Percentiles rank a stretch among this genome's conserved stretches.
These are phyloP conservation scores for Solanum tarijense DNA, from an alignment of 257 asterid species.

Conservation along the genomic window DNA sequence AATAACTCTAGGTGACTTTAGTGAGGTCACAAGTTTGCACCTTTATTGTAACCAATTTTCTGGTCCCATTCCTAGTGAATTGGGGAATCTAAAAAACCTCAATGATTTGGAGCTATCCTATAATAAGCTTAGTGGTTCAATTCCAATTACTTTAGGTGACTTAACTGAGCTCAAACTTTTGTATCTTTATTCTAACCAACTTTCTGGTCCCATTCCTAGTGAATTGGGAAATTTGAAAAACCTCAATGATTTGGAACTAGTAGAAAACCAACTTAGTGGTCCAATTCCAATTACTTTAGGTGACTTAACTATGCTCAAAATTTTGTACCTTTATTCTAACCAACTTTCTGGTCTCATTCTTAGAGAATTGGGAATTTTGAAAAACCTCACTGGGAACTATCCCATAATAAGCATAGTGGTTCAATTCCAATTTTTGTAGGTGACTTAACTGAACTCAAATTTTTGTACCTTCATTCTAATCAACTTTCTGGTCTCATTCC, in stretches of 20 bases:
- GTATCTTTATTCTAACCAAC: not conserved
- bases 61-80: not conserved
- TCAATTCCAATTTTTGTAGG: too few relatives aligned
- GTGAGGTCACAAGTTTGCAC: too few relatives aligned
- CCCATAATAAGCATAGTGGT: too few relatives aligned
- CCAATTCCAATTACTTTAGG: not conserved
- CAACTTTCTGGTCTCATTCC: too few relatives aligned
- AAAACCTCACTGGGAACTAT: not conserved
- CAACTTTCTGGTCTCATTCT: conserved; percentile 7
- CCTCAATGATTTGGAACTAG: rapidly evolving
- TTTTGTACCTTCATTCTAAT: too few relatives aligned
- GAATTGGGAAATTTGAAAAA: conserved; percentile 7
- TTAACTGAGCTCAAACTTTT: not conserved
- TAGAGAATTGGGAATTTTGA: conserved; percentile 1
- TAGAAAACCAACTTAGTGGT: not conserved
- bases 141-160: not conserved
- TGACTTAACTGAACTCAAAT: too few relatives aligned
- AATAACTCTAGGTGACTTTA: too few relatives aligned
- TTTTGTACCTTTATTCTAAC: not conserved
- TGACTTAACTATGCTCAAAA: not conserved
- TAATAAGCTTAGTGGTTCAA: conserved; percentile 4
- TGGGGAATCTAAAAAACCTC: not conserved
- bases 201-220: conserved; percentile 1
- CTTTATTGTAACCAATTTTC: not conserved
- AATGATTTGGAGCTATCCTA: not conserved